Base-by-base conservation (phyloP, 2,329 filamentous ascomycete species). In the Cryphonectria parasitica region DNA sequence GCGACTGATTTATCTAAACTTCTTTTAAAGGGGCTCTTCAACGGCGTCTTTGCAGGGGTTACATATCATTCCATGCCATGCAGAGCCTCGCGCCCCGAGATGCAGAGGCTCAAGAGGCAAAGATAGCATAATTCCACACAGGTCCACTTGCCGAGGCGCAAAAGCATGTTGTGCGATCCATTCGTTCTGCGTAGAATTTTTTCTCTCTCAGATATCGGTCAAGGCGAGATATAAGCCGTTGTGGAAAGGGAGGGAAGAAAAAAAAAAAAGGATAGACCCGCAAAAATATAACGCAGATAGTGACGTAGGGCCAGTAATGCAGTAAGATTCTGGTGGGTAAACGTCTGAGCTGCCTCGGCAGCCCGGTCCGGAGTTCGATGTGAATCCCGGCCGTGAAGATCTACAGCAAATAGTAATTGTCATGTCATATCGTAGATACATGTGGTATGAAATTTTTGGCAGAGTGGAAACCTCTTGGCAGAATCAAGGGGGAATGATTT, bases 91-190 rank as follows among this genome's bases (percentile, higher is more conserved):
- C 19, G n/a, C 13, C 6, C 19, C 49, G 52, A 36, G 25, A 17
- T n/a, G 25, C 45, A 34, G 31, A 52, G 43, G 10, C 49, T 19
- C 8, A 52, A 22, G 7, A 52, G 17, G 43, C 39, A 43, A 43
- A 36, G 41, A 49, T 31, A 62, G 52, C 34, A n/a, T 58, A 17
- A 34, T 15, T 49, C 22, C 22, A n/a, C 36, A 6, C 13, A 64
- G 45, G 41, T 39, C 70, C 70, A 71, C 70, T 71, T 71, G 64
- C 70, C 70, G 67, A 69, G 70, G 70, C 52, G 70, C 61, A 64
- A 64, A 36, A 3, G 63, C 41, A 64, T 10, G 45, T 49, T n/a
- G 28, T 28, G 61, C 13, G 39, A 43, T 45, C 25, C 8, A n/a
- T 36, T 5, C 3, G 7, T n/a, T 17, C 11, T 64, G 39, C 28